Percentiles rank a stretch among this genome's conserved stretches.
These are phyloP conservation scores for Dentipellis fragilis DNA, from an alignment of 768 basidiomycete genomes.

Conservation along the genomic window DNA sequence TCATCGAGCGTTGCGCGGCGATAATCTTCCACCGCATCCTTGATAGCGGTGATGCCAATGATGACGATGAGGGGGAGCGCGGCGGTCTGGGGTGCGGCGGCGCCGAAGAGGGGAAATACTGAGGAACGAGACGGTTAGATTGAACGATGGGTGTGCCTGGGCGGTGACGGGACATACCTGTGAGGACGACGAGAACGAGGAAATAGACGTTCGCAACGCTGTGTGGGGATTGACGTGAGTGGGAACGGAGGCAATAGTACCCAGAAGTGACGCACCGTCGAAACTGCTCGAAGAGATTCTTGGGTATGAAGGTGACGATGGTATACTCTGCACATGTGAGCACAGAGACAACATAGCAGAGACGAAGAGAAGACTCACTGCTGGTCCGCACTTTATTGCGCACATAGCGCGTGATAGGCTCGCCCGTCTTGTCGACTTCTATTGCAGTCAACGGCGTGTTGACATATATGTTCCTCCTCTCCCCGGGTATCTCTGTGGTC, in stretches of 20 bases:
- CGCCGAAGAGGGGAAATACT: conserved; percentile 91
- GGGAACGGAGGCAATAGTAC: neutral
- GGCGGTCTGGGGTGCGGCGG: conserved; percentile 70
- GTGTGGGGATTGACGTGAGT: conserved; percentile 1
- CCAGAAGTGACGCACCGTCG: conserved; percentile 42
- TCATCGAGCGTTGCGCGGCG: conserved; percentile 83
- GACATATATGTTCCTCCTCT: conserved; percentile 70
- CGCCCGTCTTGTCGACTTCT: conserved; percentile 63
- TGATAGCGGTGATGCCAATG: conserved; percentile 80
- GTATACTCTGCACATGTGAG: conserved; percentile 62
- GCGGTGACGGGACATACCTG: conserved; percentile 34
- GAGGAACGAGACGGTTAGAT: conserved; percentile 1
- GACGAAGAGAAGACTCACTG: conserved; percentile 43
- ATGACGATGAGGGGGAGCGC: conserved; percentile 86
- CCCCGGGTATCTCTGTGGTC: conserved; percentile 34
- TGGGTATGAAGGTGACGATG: conserved; percentile 80
- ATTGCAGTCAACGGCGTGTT: conserved; percentile 56
- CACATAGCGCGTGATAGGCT: conserved; percentile 69
- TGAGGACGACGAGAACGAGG: conserved; percentile 68
- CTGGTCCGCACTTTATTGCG: conserved; percentile 93
- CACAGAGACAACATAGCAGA: conserved; percentile 1
- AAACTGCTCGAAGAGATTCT: conserved; percentile 94
- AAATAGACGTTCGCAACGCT: conserved; percentile 93
- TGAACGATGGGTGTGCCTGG: conserved; percentile 2
- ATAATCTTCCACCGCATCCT: conserved; percentile 94